These are phyloP conservation scores for Magnaporthiopsis rhizophila DNA, from an alignment of 2,329 filamentous ascomycete genomes.

Conservation along the genomic window DNA sequence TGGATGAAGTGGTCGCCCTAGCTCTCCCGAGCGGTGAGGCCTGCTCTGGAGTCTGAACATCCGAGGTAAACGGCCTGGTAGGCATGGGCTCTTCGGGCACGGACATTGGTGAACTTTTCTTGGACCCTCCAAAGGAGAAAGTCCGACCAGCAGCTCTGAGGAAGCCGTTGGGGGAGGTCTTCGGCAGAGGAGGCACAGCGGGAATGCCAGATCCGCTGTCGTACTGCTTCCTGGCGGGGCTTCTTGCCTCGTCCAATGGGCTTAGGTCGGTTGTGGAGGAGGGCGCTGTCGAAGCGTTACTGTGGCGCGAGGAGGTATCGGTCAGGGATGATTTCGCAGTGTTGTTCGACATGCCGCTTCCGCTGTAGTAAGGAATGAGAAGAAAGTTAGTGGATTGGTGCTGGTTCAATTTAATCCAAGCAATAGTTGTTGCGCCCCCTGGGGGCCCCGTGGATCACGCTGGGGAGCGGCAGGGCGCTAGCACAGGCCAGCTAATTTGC, in stretches of 20 bases:
- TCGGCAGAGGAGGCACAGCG: constrained; percentile 31
- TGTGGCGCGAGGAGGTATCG: constrained; percentile 54
- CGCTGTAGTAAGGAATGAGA: constrained; percentile 26
- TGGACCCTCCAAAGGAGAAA: constrained; percentile 51
- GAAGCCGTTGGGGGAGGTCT: constrained; percentile 42
- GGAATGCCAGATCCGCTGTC: constrained; percentile 25
- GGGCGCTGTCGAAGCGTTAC: constrained; percentile 53
- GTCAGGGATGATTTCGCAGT: constrained; percentile 52
- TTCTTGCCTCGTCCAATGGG: constrained; percentile 32
- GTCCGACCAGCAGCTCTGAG: constrained; percentile 49
- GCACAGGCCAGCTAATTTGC: constrained; percentile 7
- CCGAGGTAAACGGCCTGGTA: constrained; percentile 24
- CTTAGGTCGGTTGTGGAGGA: constrained; percentile 42
- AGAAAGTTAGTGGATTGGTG: not conserved
- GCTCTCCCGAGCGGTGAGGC: constrained; percentile 32
- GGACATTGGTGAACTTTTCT: constrained; percentile 35
- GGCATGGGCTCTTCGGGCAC: constrained; percentile 27
- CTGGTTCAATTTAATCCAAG: not conserved
- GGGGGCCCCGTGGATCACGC: not conserved
- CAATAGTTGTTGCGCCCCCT: constrained; percentile 3
- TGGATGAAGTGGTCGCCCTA: constrained; percentile 46
- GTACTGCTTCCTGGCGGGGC: constrained; percentile 28
- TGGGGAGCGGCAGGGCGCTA: not conserved
- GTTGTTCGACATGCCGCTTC: constrained; percentile 54
- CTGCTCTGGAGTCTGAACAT: constrained; percentile 28